Evolutionary conservation across 768 basidiomycete genomes (phyloP).

Genomic region (Russula sp.): DNA sequence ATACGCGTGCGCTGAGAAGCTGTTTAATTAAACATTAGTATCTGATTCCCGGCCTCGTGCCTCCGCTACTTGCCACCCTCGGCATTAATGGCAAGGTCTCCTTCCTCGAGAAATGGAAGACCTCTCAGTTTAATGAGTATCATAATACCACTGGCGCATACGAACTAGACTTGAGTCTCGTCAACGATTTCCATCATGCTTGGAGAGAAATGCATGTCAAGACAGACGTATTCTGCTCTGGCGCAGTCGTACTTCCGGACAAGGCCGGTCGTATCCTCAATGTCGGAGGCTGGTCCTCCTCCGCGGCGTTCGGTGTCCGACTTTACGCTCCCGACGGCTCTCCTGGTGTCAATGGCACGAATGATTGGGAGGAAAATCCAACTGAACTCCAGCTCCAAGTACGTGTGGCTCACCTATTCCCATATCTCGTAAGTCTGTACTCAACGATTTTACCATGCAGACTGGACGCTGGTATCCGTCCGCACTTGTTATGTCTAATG

Average conservation of each 20-base stretch:
- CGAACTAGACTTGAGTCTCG: conserved; percentile 61
- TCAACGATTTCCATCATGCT: conserved; percentile 35
- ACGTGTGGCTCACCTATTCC: conserved; percentile 4
- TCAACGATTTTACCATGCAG: conserved; percentile 26
- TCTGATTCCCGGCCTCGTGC: conserved; percentile 51
- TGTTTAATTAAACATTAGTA: conserved; percentile 29
- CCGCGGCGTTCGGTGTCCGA: conserved; percentile 68
- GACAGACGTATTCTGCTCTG: conserved; percentile 76
- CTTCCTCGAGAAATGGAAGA: conserved; percentile 70
- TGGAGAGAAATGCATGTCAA: conserved; percentile 76
- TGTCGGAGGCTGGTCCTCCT: conserved; percentile 61
- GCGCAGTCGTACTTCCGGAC: conserved; percentile 64
- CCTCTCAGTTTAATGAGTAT: conserved; percentile 36
- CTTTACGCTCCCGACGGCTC: conserved; percentile 65
- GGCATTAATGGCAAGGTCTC: conserved; percentile 78
- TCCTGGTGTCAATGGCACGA: conserved; percentile 61
- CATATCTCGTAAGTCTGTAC: not conserved
- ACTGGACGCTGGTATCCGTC: conserved; percentile 69
- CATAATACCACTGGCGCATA: conserved; percentile 69
- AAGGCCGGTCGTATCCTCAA: conserved; percentile 59
- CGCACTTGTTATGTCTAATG: conserved; percentile 63
- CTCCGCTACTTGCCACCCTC: conserved; percentile 67
- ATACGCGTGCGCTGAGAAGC: not conserved
- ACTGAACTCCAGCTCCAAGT: conserved; percentile 55
- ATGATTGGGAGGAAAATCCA: conserved; percentile 73